Base-by-base conservation (phyloP, 2,329 filamentous ascomycete species). In the Ophiosphaerella narmari region DNA sequence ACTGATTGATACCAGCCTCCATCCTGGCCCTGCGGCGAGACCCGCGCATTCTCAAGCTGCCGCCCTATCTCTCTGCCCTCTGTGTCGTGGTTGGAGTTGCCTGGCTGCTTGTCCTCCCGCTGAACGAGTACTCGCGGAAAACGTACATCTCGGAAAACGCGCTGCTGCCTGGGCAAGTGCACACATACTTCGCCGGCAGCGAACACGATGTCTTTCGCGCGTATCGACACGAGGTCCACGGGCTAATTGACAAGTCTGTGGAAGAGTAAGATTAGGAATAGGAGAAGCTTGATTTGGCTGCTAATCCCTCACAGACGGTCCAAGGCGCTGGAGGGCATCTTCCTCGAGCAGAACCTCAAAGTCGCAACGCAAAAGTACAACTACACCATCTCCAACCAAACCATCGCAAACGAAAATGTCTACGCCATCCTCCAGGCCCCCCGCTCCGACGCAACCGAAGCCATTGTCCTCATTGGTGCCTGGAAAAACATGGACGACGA, bases 121-220 rank as follows among this genome's bases (percentile, higher is more conserved):
- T 97, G 45, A 84, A 97, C 74, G 84, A 92, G 60, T 96, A 97
- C 77, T 96, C 91, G 43, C 86, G 94, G 59, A 82, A 84, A 52
- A 99, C 93, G 1, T 99, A 99, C 74, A 94, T 99, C 50, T 97
- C 93, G 37, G 94, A 99, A 74, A 99, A 99, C 72, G 94, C 94
- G 9, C 85, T 99, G 31, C 80, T 99, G 12, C 94, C 94, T 0
- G 94, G 92, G 2, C 94, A 99, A 74, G 94, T 97, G 7, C 93
- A 97, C 76, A 96, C 94, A 1, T 99, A 99, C 75, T 99, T 99
- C 70, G 87, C 90, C 6, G 94, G 94, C 14, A 96, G 91, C 73
- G 94, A 99, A 71, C 92, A 97, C 77, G 89, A 97, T 73, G 85
- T 97, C 58, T 92, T 97, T 68, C 84, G 91, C 39, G 94, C 91